These are phyloP conservation scores for Ophiostoma sp. DNA, from an alignment of 2,329 filamentous ascomycete genomes.

Conservation along the genomic window DNA sequence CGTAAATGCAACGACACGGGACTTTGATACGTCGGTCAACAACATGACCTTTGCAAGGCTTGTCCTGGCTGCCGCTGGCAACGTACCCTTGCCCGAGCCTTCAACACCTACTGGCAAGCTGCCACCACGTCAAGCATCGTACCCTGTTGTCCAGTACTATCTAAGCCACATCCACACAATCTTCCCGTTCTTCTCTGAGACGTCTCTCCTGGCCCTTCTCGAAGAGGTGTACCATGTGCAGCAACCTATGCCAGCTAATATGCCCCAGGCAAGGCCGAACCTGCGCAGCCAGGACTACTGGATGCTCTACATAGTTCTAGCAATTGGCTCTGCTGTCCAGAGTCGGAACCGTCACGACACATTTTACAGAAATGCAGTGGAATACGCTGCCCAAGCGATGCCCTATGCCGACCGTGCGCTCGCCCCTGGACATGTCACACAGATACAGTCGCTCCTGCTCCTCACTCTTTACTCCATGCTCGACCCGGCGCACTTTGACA, in stretches of 20 bases:
- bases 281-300: conserved; percentile 70
- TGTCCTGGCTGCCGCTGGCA: conserved; percentile 74
- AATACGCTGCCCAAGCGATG: conserved; percentile 60
- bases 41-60: conserved; percentile 91
- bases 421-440: conserved; percentile 73
- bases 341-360: conserved; percentile 64
- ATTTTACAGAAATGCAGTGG: conserved; percentile 52
- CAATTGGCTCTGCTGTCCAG: conserved; percentile 69
- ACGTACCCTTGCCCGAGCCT: conserved; percentile 62
- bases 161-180: conserved; percentile 74
- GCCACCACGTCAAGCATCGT: conserved; percentile 65
- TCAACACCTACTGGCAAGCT: conserved; percentile 49
- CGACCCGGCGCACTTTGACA: conserved; percentile 86
- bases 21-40: conserved; percentile 82
- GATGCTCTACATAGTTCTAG: conserved; percentile 83
- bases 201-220: conserved; percentile 68
- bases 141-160: conserved; percentile 72
- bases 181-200: conserved; percentile 77
- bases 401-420: conserved; percentile 76
- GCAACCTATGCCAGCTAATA: conserved; percentile 30
- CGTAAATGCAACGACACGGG: conserved; percentile 88
- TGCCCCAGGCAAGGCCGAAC: conserved; percentile 36
- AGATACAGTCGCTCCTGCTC: conserved; percentile 81
- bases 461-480: conserved; percentile 86
- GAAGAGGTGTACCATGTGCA: conserved; percentile 75